Evolutionary conservation across 176 grass and related monocot genomes (phyloP).

Genomic region (Oryza australiensis): DNA sequence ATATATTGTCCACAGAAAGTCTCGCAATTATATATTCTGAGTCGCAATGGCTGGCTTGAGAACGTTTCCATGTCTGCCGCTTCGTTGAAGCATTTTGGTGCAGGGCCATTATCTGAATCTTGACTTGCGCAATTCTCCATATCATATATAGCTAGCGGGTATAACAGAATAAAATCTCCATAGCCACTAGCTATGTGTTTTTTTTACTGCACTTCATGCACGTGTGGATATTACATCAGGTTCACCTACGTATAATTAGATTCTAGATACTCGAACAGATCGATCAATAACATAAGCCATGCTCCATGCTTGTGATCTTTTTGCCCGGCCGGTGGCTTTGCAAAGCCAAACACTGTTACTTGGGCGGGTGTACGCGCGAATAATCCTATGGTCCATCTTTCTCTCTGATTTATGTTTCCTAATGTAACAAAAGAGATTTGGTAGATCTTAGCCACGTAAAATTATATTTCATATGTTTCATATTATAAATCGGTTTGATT

Average conservation of each 20-base stretch:
- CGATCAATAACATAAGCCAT: neutral
- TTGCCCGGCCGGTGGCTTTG: neutral
- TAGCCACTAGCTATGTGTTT: neutral
- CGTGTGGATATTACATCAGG: neutral
- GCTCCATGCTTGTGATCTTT: neutral
- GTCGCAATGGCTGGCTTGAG: neutral
- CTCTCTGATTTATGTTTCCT: too few species aligned
- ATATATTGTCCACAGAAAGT: neutral
- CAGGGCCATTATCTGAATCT: constrained; percentile 1
- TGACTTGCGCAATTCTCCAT: neutral
- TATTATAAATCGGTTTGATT: too few species aligned
- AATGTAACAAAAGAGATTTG: too few species aligned
- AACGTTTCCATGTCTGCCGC: neutral
- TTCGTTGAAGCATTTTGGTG: neutral
- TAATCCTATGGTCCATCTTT: too few species aligned
- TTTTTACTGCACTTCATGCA: constrained; percentile 17
- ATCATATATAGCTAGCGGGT: neutral
- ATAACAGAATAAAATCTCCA: neutral
- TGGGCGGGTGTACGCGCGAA: neutral
- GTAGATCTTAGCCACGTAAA: too few species aligned
- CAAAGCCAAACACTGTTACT: neutral
- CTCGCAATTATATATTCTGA: neutral
- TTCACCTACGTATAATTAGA: neutral
- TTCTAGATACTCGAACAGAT: neutral
- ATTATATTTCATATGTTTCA: too few species aligned